phyloP scores from a whole-genome alignment of 2,329 filamentous ascomycete genomes.

The Whalleya microplaca region DNA sequence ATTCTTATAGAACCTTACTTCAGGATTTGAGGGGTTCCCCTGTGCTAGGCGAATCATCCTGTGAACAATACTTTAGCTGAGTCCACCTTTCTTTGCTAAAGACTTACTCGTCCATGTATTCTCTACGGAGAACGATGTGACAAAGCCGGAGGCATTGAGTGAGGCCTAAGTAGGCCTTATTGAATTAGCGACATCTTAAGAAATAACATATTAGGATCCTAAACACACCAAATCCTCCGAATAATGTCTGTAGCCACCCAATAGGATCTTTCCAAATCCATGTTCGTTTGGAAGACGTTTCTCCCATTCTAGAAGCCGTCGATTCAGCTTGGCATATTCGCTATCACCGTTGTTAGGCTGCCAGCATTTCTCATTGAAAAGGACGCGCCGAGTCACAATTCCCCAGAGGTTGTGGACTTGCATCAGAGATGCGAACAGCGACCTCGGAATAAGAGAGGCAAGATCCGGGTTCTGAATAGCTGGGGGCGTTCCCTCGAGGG shows the following conservation, averaged over 20 bases:
- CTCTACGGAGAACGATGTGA: constrained; percentile 59
- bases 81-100: background rate
- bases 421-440: constrained; percentile 59
- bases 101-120: constrained; percentile 56
- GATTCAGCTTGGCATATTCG: constrained; percentile 50
- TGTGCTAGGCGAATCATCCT: constrained; percentile 50
- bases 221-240: constrained; percentile 52
- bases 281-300: constrained; percentile 50
- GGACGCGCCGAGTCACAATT: constrained; percentile 51
- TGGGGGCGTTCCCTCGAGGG: constrained; percentile 56
- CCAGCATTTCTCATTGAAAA: constrained; percentile 48
- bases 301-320: constrained; percentile 53
- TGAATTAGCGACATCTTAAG: constrained; percentile 9
- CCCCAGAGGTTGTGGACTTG: constrained; percentile 61
- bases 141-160: constrained; percentile 60
- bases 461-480: constrained; percentile 51
- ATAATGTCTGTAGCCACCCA: constrained; percentile 52
- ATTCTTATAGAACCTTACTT: constrained; percentile 43
- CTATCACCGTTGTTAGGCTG: constrained; percentile 52
- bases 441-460: constrained; percentile 48
- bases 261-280: constrained; percentile 47
- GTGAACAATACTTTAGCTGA: constrained; percentile 1
- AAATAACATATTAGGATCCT: background rate
- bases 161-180: constrained; percentile 57
- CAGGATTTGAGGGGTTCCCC: constrained; percentile 41